Evolutionary conservation across 371 early-diverging fungal species (phyloP), one percentile per base, ranked within the genome.

Genomic region (Apophysomyces trapeziformis): DNA sequence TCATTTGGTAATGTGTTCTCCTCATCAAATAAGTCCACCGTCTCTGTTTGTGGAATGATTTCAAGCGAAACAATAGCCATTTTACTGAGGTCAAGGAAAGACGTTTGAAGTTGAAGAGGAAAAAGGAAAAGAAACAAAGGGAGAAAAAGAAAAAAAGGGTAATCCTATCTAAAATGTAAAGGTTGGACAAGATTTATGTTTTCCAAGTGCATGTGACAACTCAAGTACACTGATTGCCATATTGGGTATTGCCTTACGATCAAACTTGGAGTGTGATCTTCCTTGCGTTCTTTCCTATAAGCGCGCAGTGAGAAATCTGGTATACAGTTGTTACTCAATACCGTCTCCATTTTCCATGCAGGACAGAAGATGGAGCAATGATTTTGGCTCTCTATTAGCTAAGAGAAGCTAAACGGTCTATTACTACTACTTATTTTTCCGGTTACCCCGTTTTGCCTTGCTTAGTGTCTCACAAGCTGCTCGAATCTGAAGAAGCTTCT

Each of bases 1-100:
- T 69, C 69, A 39, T 69, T 74, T 9, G 79, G 76, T 14, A 70
- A 11, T 35, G 64, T 68, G 14, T 59, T 54, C 12, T 68, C 59
- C 26, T 66, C 66, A n/a, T 61, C 65, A 38, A 72, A 78, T 14
- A 71, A 60, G 36, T 78, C 57, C 7, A 78, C 68, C 11, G 63
- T 47, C 16, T 73, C 70, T 14, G 39, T 60, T 38, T 78, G 74
- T 35, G 76, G 68, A 13, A 61, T 44, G 12, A 77, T 72, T 26
- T 65, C 63, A 38, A 76, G 35, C 11, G 63, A 61, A 32, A 68
- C 14, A 11, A 61, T 39, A 14, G 68, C 36, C 65, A 68, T 64
- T 26, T 26, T 26, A 26, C 32, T 26, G 32, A 26, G 1, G 2
- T 26, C 0, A 26, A 26, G 32, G 2, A 26, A 26, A 26, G 26